Evolutionary conservation across 768 basidiomycete species (phyloP).

Genomic region (Amanita polypyramis): DNA sequence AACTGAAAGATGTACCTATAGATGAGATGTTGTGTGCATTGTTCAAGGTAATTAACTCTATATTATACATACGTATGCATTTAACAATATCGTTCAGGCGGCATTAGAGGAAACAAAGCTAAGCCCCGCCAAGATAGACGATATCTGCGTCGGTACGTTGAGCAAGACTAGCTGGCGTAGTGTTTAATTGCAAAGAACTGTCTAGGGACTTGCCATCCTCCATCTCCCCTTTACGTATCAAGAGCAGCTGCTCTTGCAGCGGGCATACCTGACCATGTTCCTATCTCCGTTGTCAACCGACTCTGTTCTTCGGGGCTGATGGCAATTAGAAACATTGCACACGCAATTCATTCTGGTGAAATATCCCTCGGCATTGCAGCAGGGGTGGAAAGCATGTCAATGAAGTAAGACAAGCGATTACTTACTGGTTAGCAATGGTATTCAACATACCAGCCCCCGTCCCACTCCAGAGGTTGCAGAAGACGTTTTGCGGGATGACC

Average conservation of each 20-base stretch:
- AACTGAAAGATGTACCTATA: constrained; percentile 78
- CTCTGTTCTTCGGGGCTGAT: constrained; percentile 92
- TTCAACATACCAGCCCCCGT: constrained; percentile 39
- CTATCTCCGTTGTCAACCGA: constrained; percentile 87
- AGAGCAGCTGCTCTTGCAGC: constrained; percentile 82
- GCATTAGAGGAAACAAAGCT: constrained; percentile 56
- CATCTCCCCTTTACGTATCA: constrained; percentile 73
- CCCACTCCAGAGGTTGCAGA: constrained; percentile 62
- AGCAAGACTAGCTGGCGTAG: background rate
- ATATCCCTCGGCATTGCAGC: constrained; percentile 80
- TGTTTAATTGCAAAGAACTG: background rate
- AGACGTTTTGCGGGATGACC: constrained; percentile 41
- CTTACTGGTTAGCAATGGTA: background rate
- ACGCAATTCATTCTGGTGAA: constrained; percentile 77
- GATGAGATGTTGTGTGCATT: constrained; percentile 81
- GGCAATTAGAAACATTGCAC: constrained; percentile 85
- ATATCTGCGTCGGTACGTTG: constrained; percentile 70
- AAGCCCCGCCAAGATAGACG: constrained; percentile 64
- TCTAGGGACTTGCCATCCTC: constrained; percentile 73
- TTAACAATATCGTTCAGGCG: constrained; percentile 30
- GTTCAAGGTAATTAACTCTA: constrained; percentile 47
- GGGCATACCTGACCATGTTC: constrained; percentile 77
- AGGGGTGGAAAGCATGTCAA: constrained; percentile 76
- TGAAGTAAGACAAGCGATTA: constrained; percentile 41
- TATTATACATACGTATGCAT: background rate